phyloP scores from a whole-genome alignment of 805 yeast genomes.

The Metschnikowia kofuensis region DNA sequence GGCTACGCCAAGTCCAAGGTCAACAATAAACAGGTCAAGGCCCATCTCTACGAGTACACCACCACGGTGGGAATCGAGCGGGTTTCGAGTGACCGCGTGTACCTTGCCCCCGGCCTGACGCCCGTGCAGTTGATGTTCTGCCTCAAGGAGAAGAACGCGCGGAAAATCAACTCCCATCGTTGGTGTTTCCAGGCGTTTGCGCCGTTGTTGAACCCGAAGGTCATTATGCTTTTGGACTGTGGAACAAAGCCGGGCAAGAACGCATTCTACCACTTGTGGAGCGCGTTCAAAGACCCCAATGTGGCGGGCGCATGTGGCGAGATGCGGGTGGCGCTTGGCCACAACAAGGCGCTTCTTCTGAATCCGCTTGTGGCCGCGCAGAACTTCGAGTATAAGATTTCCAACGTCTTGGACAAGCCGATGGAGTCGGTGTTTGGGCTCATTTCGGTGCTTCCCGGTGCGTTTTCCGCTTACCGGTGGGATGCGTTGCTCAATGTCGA shows the following conservation, averaged over 20 bases:
- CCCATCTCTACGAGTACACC: slow-evolving; percentile 66
- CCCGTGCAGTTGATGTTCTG: slow-evolving; percentile 64
- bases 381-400: slow-evolving; percentile 65
- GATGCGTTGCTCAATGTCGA: slow-evolving; percentile 51
- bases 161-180: slow-evolving; percentile 64
- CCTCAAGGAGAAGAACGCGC: slow-evolving; percentile 59
- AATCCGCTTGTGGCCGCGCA: slow-evolving; percentile 66
- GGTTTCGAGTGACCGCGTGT: slow-evolving; percentile 55
- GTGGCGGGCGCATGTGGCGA: slow-evolving; percentile 77
- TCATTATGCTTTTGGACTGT: slow-evolving; percentile 57
- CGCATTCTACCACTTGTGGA: slow-evolving; percentile 59
- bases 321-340: slow-evolving; percentile 61
- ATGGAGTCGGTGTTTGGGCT: slow-evolving; percentile 64
- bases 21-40: slow-evolving; percentile 58
- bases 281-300: slow-evolving; percentile 56
- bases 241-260: slow-evolving; percentile 63
- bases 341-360: slow-evolving; percentile 43
- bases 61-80: slow-evolving; percentile 55
- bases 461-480: slow-evolving; percentile 63
- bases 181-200: slow-evolving; percentile 70
- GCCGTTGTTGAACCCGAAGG: slow-evolving; percentile 53
- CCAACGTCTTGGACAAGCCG: slow-evolving; percentile 66
- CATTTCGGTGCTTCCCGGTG: slow-evolving; percentile 66
- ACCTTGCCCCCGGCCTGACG: slow-evolving; percentile 49
- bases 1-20: slow-evolving; percentile 61